phyloP scores from a whole-genome alignment of 768 basidiomycete genomes.

The Phaeotremella skinneri region DNA sequence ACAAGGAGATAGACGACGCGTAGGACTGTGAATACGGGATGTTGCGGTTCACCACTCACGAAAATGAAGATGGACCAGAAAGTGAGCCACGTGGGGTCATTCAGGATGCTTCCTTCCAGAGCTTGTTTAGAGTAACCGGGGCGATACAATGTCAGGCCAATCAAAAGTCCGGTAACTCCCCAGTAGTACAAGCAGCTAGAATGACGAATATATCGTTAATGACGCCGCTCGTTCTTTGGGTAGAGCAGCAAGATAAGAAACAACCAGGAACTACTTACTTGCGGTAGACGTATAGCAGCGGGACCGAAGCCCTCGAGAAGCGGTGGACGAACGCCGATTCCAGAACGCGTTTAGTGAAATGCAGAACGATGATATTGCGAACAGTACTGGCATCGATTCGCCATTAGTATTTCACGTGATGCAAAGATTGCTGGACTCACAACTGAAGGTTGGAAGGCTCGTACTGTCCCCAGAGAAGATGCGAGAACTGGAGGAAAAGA shows the following conservation, averaged over 20 bases:
- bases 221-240: not conserved
- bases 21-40: not conserved
- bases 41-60: slow-evolving; percentile 58
- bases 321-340: slow-evolving; percentile 93
- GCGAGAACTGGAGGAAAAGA: slow-evolving; percentile 69
- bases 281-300: slow-evolving; percentile 75
- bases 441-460: slow-evolving; percentile 52
- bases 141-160: slow-evolving; percentile 77
- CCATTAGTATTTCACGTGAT: slow-evolving; percentile 56
- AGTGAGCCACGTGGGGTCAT: slow-evolving; percentile 67
- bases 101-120: slow-evolving; percentile 64
- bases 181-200: slow-evolving; percentile 85
- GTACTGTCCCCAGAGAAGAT: slow-evolving; percentile 64
- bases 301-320: slow-evolving; percentile 95
- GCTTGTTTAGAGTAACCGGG: slow-evolving; percentile 70
- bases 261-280: slow-evolving; percentile 61
- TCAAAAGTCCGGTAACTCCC: slow-evolving; percentile 70
- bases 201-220: slow-evolving; percentile 4
- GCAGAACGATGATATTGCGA: slow-evolving; percentile 69
- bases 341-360: slow-evolving; percentile 86
- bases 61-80: slow-evolving; percentile 67
- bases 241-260: not conserved
- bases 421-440: slow-evolving; percentile 33
- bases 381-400: slow-evolving; percentile 54
- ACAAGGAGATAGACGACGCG: not conserved